Evolutionary conservation across 805 yeast genomes (phyloP).

Genomic region (Hanseniaspora pseudoguilliermondii): DNA sequence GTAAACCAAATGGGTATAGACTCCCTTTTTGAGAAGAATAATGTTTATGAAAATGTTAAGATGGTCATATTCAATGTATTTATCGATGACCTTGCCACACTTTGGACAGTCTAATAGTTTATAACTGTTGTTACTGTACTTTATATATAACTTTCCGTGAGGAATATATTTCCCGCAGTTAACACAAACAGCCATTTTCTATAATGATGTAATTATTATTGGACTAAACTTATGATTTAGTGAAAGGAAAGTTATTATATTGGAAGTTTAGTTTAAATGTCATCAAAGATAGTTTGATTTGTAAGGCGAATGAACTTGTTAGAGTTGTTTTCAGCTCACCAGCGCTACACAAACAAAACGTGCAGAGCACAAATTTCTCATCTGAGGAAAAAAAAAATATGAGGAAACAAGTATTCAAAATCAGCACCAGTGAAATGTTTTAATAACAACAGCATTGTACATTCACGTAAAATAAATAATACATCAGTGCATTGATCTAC

Average conservation of each 20-base stretch:
- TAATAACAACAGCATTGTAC: no score
- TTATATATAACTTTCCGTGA: slow-evolving; percentile 52
- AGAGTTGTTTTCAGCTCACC: no score
- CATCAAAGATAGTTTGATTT: no score
- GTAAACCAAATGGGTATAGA: slow-evolving; percentile 74
- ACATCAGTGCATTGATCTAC: no score
- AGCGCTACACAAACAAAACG: no score
- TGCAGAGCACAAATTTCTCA: not conserved
- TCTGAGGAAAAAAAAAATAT: not conserved
- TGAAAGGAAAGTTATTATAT: not conserved
- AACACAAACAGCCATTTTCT: slow-evolving; percentile 44
- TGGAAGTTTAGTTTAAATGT: not conserved
- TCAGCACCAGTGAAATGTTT: not conserved
- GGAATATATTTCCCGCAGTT: slow-evolving; percentile 53
- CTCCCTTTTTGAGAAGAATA: slow-evolving; percentile 72
- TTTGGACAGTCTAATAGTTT: slow-evolving; percentile 60
- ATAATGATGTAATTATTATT: no score
- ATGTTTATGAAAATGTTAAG: slow-evolving; percentile 76
- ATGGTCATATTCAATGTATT: slow-evolving; percentile 80
- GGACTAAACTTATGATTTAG: not conserved
- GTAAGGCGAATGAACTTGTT: no score
- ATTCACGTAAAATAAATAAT: not conserved
- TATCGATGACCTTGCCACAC: slow-evolving; percentile 71
- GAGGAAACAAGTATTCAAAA: not conserved
- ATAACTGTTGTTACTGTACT: slow-evolving; percentile 66